phyloP scores from a whole-genome alignment of 129 eudicot genomes.

The Arctium lappa region DNA sequence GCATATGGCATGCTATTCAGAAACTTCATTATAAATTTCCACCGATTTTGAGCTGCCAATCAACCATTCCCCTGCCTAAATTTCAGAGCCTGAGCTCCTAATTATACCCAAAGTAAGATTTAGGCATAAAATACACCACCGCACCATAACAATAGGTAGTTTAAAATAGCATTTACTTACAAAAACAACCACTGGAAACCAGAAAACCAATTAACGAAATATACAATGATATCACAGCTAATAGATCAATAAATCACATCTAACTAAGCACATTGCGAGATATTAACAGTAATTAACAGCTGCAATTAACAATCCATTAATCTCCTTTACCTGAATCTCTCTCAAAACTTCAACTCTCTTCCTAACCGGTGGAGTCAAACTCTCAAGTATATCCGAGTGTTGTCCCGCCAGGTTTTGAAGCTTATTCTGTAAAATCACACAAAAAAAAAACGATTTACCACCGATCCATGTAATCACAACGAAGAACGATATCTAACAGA shows the following conservation, averaged over 20 bases:
- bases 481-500: background rate
- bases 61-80: background rate
- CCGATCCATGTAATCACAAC: background rate
- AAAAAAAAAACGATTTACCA: background rate
- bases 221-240: background rate
- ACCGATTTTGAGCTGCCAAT: background rate
- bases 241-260: background rate
- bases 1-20: background rate
- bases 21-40: background rate
- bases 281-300: background rate
- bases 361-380: conserved; percentile 59
- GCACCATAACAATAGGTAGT: background rate
- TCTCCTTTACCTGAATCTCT: conserved; percentile 54
- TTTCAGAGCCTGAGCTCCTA: background rate
- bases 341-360: conserved; percentile 70
- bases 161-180: background rate
- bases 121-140: background rate
- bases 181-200: background rate
- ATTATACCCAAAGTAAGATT: background rate
- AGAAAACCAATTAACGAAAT: background rate
- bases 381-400: conserved; percentile 60
- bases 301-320: background rate
- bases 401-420: conserved; percentile 73
- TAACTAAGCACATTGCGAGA: background rate
- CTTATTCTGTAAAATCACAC: conserved; percentile 44